These are phyloP conservation scores for Jackrogersella minutella DNA, from an alignment of 495 filamentous ascomycete species.

Conservation along the genomic window DNA sequence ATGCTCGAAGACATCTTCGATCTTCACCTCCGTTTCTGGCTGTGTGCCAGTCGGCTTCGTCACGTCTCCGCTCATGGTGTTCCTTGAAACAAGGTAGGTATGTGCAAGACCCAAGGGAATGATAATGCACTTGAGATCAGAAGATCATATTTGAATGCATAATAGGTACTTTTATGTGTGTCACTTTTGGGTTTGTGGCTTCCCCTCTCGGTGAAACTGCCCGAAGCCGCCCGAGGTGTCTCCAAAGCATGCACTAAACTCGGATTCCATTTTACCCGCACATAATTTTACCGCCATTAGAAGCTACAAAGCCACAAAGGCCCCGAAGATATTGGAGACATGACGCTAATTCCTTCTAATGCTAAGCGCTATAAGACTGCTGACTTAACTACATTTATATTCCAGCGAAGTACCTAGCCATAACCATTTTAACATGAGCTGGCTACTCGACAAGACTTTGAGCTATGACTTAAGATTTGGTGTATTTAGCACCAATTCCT, in stretches of 20 bases:
- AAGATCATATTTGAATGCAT: too few species aligned
- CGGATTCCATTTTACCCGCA: not conserved
- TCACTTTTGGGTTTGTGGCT: not conserved
- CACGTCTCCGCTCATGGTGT: not conserved
- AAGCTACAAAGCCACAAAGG: not conserved
- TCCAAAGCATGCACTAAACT: not conserved
- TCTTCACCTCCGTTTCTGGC: constrained; percentile 5
- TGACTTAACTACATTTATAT: not conserved
- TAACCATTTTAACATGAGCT: not conserved
- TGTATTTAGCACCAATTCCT: constrained; percentile 58
- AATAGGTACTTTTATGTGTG: not conserved
- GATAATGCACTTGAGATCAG: not conserved
- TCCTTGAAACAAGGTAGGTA: not conserved
- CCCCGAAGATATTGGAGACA: too few species aligned
- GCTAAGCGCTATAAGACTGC: too few species aligned
- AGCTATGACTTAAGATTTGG: constrained; percentile 8
- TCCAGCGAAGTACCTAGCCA: too few species aligned
- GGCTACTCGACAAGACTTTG: not conserved
- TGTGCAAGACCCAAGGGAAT: too few species aligned
- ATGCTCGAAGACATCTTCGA: constrained; percentile 33
- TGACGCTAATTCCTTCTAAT: too few species aligned
- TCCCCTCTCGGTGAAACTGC: constrained; percentile 7
- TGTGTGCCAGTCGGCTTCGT: not conserved
- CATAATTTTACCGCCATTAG: not conserved
- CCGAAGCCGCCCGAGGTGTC: not conserved